These are phyloP conservation scores for Stagonosporopsis chrysanthemi DNA, from an alignment of 2,329 filamentous ascomycete genomes.

Conservation along the genomic window DNA sequence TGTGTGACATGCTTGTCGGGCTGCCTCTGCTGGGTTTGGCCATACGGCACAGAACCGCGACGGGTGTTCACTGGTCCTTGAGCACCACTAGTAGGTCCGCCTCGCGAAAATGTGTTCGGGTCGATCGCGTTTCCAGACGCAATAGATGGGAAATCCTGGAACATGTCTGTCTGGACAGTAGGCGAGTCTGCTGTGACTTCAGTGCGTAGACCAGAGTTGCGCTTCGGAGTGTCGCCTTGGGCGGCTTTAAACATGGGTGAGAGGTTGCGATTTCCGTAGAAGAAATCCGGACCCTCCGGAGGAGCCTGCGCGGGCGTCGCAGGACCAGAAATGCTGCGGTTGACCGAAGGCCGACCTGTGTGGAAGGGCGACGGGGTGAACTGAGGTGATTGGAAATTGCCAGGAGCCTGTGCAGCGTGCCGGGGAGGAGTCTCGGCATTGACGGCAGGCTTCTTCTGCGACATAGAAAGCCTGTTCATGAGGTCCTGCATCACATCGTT, in stretches of 20 bases:
- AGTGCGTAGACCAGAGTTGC: conserved; percentile 54
- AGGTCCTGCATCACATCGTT: conserved; percentile 56
- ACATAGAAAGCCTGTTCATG: conserved; percentile 49
- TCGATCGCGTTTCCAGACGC: conserved; percentile 27
- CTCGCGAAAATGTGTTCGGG: conserved; percentile 28
- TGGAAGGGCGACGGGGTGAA: conserved; percentile 53
- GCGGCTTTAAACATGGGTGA: conserved; percentile 59
- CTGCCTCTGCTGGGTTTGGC: conserved; percentile 33
- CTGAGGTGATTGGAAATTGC: conserved; percentile 35
- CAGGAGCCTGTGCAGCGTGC: conserved; percentile 29
- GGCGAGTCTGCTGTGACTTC: conserved; percentile 50
- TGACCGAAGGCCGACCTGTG: conserved; percentile 39
- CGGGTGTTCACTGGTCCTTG: conserved; percentile 26
- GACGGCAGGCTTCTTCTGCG: conserved; percentile 34
- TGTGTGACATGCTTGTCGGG: conserved; percentile 35
- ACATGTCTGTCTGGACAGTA: conserved; percentile 29
- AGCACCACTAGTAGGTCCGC: conserved; percentile 25
- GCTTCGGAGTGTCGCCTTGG: conserved; percentile 51
- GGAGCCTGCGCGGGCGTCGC: conserved; percentile 41
- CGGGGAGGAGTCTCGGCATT: conserved; percentile 34
- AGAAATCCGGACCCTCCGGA: conserved; percentile 40
- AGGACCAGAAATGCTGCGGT: conserved; percentile 43
- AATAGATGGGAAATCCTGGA: conserved; percentile 37
- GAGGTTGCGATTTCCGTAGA: conserved; percentile 57
- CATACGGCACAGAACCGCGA: conserved; percentile 38